Conservation (phyloP, 2,329 filamentous ascomycete genomes). For the Orbilia oligospora region DNA sequence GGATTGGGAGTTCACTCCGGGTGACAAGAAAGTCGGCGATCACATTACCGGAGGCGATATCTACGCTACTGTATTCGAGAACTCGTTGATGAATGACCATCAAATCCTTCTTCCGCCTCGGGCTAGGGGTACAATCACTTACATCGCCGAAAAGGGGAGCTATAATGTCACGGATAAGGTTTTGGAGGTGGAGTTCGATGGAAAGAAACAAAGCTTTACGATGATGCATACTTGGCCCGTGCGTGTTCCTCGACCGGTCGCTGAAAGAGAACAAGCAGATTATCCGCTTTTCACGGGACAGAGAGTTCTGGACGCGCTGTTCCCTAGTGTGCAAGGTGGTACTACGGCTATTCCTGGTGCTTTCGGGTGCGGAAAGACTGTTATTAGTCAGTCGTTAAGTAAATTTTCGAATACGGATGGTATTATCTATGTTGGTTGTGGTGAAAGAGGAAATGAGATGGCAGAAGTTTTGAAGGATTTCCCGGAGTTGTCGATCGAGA, state of each 20-base stretch:
- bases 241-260: slow-evolving; percentile 91
- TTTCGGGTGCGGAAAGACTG: slow-evolving; percentile 99
- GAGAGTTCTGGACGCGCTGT: slow-evolving; percentile 94
- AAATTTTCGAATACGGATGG: slow-evolving; percentile 99
- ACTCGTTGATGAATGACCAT: slow-evolving; percentile 93
- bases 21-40: slow-evolving; percentile 89
- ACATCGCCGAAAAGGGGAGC: slow-evolving; percentile 87
- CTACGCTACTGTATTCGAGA: slow-evolving; percentile 95
- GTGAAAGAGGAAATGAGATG: slow-evolving; percentile 99
- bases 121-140: slow-evolving; percentile 90
- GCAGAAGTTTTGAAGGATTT: slow-evolving; percentile 99
- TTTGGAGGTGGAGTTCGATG: slow-evolving; percentile 96
- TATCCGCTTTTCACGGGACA: slow-evolving; percentile 96
- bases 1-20: slow-evolving; percentile 96
- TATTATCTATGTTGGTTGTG: slow-evolving; percentile 93
- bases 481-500: slow-evolving; percentile 94
- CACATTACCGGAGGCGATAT: slow-evolving; percentile 97
- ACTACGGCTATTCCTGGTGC: slow-evolving; percentile 98
- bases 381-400: slow-evolving; percentile 97
- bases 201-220: slow-evolving; percentile 90
- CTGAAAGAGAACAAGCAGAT: slow-evolving; percentile 90
- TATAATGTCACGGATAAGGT: slow-evolving; percentile 96
- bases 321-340: slow-evolving; percentile 95
- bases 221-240: slow-evolving; percentile 99
- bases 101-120: slow-evolving; percentile 92